phyloP scores from a whole-genome alignment of 768 basidiomycete genomes.

The Pilatotrama ljubarskyi region DNA sequence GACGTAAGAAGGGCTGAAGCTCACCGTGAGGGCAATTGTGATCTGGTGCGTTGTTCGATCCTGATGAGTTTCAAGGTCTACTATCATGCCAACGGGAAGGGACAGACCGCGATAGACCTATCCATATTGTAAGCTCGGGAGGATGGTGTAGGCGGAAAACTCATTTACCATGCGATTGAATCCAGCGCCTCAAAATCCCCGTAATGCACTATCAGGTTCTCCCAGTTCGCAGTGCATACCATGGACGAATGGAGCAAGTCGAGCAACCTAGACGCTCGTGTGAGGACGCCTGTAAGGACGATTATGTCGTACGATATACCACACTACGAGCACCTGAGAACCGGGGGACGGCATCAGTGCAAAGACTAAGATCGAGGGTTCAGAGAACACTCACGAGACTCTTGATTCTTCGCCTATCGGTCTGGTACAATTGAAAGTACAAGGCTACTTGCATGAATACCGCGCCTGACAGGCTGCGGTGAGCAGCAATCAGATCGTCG shows the following conservation, averaged over 20 bases:
- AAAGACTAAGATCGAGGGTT: not conserved
- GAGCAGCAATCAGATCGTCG: not conserved
- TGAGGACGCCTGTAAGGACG: not conserved
- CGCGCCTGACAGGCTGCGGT: slow-evolving; percentile 19
- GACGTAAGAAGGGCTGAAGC: not conserved
- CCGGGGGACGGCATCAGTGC: not conserved
- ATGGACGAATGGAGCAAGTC: slow-evolving; percentile 21
- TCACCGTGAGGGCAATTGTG: slow-evolving; percentile 21
- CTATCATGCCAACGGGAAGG: not conserved
- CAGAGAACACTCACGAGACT: slow-evolving; percentile 7
- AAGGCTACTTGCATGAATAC: slow-evolving; percentile 21
- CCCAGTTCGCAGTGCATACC: slow-evolving; percentile 22
- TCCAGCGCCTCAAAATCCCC: slow-evolving; percentile 13
- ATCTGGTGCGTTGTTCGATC: not conserved
- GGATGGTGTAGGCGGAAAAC: not conserved
- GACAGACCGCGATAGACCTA: slow-evolving; percentile 4
- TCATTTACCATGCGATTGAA: slow-evolving; percentile 13
- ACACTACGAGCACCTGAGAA: not conserved
- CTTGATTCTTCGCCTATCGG: slow-evolving; percentile 14
- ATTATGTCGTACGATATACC: not conserved
- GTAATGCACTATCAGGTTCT: slow-evolving; percentile 20
- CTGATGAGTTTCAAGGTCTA: not conserved
- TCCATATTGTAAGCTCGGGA: not conserved
- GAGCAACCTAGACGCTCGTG: not conserved
- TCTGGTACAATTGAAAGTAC: slow-evolving; percentile 19